Conservation (phyloP, 2,329 filamentous ascomycete genomes). For the Myrmaecium sp. region DNA sequence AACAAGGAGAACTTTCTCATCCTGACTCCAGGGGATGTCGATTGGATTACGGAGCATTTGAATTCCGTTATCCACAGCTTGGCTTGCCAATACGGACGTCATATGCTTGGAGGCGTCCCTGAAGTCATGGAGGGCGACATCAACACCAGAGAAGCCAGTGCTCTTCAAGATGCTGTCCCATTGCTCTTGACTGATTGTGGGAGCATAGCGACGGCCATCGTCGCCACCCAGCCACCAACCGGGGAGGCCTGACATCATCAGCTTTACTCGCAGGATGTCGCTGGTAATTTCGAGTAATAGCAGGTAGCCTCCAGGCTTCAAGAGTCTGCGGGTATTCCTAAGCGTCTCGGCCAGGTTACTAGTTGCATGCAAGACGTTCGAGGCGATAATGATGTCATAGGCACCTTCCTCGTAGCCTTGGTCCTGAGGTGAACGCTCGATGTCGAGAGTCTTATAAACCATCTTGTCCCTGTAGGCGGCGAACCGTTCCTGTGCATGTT, state of each 20-base stretch:
- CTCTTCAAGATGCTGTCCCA: conserved; percentile 18
- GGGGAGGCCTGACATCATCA: conserved; percentile 8
- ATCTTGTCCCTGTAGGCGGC: conserved; percentile 1
- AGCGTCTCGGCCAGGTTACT: conserved; percentile 5
- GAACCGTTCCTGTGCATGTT: conserved; percentile 4
- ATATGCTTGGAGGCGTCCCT: background rate
- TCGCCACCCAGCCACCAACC: conserved; percentile 20
- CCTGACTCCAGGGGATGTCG: too few species aligned
- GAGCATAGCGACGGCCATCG: conserved; percentile 13
- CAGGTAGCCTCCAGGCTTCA: conserved; percentile 2
- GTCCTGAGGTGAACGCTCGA: conserved; percentile 1
- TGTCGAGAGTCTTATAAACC: conserved; percentile 5
- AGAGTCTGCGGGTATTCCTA: background rate
- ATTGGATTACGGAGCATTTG: conserved; percentile 1
- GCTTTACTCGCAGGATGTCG: background rate
- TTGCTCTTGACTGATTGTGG: conserved; percentile 10
- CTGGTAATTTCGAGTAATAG: conserved; percentile 20
- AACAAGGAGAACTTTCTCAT: too few species aligned
- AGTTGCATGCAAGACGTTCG: conserved; percentile 7
- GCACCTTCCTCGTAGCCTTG: conserved; percentile 5
- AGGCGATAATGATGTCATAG: conserved; percentile 10
- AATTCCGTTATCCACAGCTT: background rate
- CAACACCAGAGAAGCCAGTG: conserved; percentile 17
- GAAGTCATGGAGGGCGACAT: conserved; percentile 11
- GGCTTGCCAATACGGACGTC: background rate